phyloP scores from a whole-genome alignment of 2,329 filamentous ascomycete species.

The Metarhizium humberi region DNA sequence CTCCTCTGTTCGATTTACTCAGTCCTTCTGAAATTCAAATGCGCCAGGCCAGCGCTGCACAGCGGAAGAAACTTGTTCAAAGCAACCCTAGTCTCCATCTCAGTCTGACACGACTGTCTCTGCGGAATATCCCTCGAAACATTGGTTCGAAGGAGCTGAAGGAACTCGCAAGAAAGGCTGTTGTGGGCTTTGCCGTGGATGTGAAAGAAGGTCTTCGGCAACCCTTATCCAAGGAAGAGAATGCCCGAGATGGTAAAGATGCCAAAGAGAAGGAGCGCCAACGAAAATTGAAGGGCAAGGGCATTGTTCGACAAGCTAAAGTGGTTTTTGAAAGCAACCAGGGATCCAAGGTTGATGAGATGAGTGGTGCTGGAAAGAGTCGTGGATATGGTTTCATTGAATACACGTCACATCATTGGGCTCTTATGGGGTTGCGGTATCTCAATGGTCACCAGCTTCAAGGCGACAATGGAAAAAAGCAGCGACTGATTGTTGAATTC shows the following conservation, averaged over 20 bases:
- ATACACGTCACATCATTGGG: slow-evolving; percentile 87
- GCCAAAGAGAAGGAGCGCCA: slow-evolving; percentile 73
- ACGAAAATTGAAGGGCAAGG: slow-evolving; percentile 72
- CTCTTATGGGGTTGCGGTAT: slow-evolving; percentile 89
- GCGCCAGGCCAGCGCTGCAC: slow-evolving; percentile 76
- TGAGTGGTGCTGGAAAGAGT: slow-evolving; percentile 68
- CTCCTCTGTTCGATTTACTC: slow-evolving; percentile 67
- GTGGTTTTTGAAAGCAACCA: slow-evolving; percentile 84
- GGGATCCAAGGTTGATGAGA: slow-evolving; percentile 74
- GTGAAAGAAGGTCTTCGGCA: slow-evolving; percentile 69
- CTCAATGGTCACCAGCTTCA: slow-evolving; percentile 67
- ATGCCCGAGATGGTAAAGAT: slow-evolving; percentile 66
- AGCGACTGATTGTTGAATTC: slow-evolving; percentile 89
- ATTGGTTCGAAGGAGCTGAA: slow-evolving; percentile 84
- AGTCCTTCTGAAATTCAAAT: slow-evolving; percentile 75
- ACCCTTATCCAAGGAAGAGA: slow-evolving; percentile 83
- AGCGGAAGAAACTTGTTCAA: slow-evolving; percentile 85
- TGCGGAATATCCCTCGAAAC: slow-evolving; percentile 83
- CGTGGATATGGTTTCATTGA: slow-evolving; percentile 97
- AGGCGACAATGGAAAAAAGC: slow-evolving; percentile 64
- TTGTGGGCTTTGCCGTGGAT: slow-evolving; percentile 88
- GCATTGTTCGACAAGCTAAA: slow-evolving; percentile 87
- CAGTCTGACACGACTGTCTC: slow-evolving; percentile 78
- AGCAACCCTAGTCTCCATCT: slow-evolving; percentile 83
- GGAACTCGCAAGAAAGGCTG: slow-evolving; percentile 78